These are phyloP conservation scores for Starmera caribaea DNA, from an alignment of 805 yeast genomes.

Conservation along the genomic window DNA sequence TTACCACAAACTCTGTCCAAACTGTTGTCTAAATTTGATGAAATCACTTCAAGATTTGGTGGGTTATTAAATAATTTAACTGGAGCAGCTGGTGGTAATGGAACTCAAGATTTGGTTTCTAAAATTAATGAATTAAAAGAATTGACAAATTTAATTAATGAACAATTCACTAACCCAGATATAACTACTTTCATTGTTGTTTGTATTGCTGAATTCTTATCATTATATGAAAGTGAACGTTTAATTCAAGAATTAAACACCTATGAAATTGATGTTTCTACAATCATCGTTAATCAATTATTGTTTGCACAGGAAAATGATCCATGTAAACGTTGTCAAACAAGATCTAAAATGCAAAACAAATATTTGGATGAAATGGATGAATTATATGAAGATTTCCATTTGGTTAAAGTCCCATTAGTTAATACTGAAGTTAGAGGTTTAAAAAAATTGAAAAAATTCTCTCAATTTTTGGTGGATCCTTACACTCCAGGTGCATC, in stretches of 20 bases:
- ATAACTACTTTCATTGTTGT: conserved; percentile 94
- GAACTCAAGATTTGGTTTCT: conserved; percentile 57
- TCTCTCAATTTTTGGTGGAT: conserved; percentile 69
- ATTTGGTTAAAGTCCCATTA: conserved; percentile 90
- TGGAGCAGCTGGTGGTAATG: conserved; percentile 38
- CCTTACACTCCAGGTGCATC: conserved; percentile 57
- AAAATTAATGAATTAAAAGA: conserved; percentile 75
- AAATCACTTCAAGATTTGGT: conserved; percentile 77
- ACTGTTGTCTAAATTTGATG: conserved; percentile 78
- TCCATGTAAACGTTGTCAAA: conserved; percentile 82
- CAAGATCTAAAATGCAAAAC: conserved; percentile 93
- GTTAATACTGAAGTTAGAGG: conserved; percentile 96
- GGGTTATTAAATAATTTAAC: conserved; percentile 69
- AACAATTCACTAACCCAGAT: conserved; percentile 93
- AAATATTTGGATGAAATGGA: conserved; percentile 92
- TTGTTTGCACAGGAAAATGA: conserved; percentile 69
- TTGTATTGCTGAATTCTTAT: conserved; percentile 93
- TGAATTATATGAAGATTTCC: conserved; percentile 95
- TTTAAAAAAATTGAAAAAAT: conserved; percentile 69
- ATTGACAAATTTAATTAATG: conserved; percentile 79
- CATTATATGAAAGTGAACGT: conserved; percentile 95
- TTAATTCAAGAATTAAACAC: conserved; percentile 93
- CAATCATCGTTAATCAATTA: conserved; percentile 91
- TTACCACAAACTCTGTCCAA: conserved; percentile 89
- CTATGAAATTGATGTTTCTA: conserved; percentile 92